These are phyloP conservation scores for Acephala macrosclerotiorum DNA, from an alignment of 2,329 filamentous ascomycete genomes.

Conservation along the genomic window DNA sequence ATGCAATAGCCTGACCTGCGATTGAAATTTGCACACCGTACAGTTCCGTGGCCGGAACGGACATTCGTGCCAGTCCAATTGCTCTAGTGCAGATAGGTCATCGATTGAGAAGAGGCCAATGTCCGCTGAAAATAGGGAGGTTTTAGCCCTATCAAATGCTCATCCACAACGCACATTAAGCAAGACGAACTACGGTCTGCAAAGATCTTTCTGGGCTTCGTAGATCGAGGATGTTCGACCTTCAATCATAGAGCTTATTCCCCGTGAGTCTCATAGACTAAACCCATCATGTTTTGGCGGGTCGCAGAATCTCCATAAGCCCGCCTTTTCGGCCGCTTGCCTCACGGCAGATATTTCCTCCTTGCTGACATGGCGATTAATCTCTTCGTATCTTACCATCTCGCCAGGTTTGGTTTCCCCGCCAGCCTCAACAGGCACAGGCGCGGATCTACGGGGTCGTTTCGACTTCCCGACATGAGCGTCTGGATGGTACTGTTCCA, in stretches of 20 bases:
- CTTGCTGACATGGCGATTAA: slow-evolving; percentile 73
- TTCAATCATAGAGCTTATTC: background rate
- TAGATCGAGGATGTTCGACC: background rate
- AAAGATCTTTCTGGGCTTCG: no score
- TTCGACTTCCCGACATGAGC: slow-evolving; percentile 80
- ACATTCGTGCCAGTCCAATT: no score
- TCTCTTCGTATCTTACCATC: slow-evolving; percentile 74
- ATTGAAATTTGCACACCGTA: no score
- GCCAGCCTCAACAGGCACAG: slow-evolving; percentile 41
- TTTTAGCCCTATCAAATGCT: no score
- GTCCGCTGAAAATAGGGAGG: no score
- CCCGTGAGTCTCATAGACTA: slow-evolving; percentile 22
- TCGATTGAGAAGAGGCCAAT: no score
- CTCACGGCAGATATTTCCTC: slow-evolving; percentile 72
- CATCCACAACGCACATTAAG: no score
- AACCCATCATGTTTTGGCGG: slow-evolving; percentile 46
- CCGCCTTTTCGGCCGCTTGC: slow-evolving; percentile 72
- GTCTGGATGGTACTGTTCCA: slow-evolving; percentile 86
- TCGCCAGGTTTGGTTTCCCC: slow-evolving; percentile 35
- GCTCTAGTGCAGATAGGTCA: no score
- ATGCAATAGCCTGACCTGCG: no score
- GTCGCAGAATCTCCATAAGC: slow-evolving; percentile 83
- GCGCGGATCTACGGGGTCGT: slow-evolving; percentile 44
- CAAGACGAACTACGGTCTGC: no score
- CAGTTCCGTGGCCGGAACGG: no score